These are phyloP conservation scores for Cercophora scortea DNA, from an alignment of 495 filamentous ascomycete species.

Conservation along the genomic window DNA sequence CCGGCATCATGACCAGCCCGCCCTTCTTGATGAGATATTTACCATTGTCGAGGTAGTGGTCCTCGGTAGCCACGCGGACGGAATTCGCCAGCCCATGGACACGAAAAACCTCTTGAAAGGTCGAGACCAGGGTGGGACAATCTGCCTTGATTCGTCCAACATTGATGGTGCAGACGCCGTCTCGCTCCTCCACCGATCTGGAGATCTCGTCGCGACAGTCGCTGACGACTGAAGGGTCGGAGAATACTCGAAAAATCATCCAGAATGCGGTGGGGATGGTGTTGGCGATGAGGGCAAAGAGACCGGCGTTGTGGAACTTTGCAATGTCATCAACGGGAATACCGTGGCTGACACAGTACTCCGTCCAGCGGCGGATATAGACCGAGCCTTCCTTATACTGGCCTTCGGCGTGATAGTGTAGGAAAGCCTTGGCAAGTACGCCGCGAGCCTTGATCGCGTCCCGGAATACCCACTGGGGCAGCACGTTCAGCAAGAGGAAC, in stretches of 20 bases:
- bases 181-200: neutral
- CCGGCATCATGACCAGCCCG: constrained; percentile 12
- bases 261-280: constrained; percentile 14
- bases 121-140: constrained; percentile 11
- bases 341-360: constrained; percentile 3
- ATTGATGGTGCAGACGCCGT: neutral
- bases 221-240: neutral
- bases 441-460: neutral
- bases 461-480: neutral
- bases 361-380: neutral
- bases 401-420: neutral
- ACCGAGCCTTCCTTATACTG: neutral
- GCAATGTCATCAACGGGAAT: neutral
- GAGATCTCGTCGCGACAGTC: neutral
- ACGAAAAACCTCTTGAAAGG: constrained; percentile 5
- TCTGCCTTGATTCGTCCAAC: neutral
- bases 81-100: constrained; percentile 3
- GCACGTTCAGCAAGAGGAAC: neutral
- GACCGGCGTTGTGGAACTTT: neutral
- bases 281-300: constrained; percentile 6
- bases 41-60: constrained; percentile 14
- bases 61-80: constrained; percentile 13
- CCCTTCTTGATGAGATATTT: constrained; percentile 25
- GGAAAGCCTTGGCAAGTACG: neutral
- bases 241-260: constrained; percentile 11